Percentiles rank a stretch among this genome's conserved stretches.
Conservation (phyloP, 352 stramenopile genomes). For the Pythium aquatile region DNA sequence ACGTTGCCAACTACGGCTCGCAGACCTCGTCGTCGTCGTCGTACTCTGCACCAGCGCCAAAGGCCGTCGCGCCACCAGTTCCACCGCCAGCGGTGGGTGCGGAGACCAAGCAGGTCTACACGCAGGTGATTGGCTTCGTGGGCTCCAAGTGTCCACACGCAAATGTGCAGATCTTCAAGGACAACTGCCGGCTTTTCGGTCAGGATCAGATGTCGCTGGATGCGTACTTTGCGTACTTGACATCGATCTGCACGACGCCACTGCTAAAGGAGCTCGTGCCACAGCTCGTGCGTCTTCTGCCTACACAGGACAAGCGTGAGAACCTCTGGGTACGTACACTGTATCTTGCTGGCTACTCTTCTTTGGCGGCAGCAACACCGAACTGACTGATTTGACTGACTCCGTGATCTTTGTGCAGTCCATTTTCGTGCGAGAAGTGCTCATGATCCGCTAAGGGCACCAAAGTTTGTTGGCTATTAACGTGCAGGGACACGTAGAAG, state of each 20-base stretch:
- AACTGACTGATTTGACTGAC: constrained; percentile 3
- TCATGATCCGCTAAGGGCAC: constrained; percentile 36
- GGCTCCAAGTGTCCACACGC: constrained; percentile 76
- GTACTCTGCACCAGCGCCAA: constrained; percentile 32
- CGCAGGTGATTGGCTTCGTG: constrained; percentile 77
- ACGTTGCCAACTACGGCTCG: constrained; percentile 23
- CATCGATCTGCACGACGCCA: constrained; percentile 71
- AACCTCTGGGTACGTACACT: constrained; percentile 65
- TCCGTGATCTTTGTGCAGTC: constrained; percentile 28
- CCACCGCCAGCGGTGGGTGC: constrained; percentile 49
- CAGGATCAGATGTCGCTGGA: constrained; percentile 86
- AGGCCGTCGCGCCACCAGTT: constrained; percentile 44
- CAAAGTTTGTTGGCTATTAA: background rate
- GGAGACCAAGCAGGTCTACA: constrained; percentile 85
- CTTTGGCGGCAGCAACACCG: background rate
- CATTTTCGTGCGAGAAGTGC: constrained; percentile 46
- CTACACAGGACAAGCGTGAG: constrained; percentile 83
- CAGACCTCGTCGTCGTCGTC: constrained; percentile 10
- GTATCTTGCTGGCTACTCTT: background rate
- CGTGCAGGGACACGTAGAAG: background rate
- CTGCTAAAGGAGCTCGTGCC: constrained; percentile 80
- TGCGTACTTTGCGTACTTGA: constrained; percentile 78
- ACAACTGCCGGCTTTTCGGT: constrained; percentile 86
- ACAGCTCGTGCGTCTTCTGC: constrained; percentile 76
- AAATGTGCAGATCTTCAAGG: constrained; percentile 83